Base-by-base conservation (phyloP, 1,284 basidiomycete genomes). In the Apiotrichum brassicae region DNA sequence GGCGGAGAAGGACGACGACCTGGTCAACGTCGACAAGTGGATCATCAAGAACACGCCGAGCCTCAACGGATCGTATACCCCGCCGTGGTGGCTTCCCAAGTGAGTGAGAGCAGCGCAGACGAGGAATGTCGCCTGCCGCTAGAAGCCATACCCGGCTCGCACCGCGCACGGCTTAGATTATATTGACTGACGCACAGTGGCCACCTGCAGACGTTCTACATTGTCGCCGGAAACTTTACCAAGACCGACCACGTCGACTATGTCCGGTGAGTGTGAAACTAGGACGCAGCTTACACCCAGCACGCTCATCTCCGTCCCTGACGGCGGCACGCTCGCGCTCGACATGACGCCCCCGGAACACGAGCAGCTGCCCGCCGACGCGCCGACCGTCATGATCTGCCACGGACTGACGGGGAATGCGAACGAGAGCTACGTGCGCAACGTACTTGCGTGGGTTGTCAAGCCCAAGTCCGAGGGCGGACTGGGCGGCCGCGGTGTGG, bases 401-500 rank as follows among this genome's bases (percentile, higher is more conserved):
- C 92, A 95, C 63, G 91, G 90, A 18, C 75, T 94, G 40, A 89
- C 88, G 7, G 91, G 91, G 66, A 90, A 89, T 23, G 89, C 86
- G 13, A 82, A 92, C 68, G 92, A 94, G 77, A 80, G 85, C 19
- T 94, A 94, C 64, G 86, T 95, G 36, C 78, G 89, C 53, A 83
- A 86, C 23, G 78, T 94, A 42, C 73, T 94, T 7, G 78, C 80
- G 40, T 83, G 82, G 52, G 83, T 84, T 58, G 78, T 81, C 22
- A 66, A 65, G 43, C 79, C 86, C 14, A 78, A 81, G 14, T 76
- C 78, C 28, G 74, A 85, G 58, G 88, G 87, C 26, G 91, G 90
- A 3, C 76, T 93, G 39, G 90, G 89, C 6, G 92, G 87, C 69
- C 79, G 92, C 56, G 91, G 82, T 3, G 83, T 89, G 5, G 91